Base-by-base conservation (phyloP, 148 eudicot genomes). In the Amaranthus hypochondriacus region DNA sequence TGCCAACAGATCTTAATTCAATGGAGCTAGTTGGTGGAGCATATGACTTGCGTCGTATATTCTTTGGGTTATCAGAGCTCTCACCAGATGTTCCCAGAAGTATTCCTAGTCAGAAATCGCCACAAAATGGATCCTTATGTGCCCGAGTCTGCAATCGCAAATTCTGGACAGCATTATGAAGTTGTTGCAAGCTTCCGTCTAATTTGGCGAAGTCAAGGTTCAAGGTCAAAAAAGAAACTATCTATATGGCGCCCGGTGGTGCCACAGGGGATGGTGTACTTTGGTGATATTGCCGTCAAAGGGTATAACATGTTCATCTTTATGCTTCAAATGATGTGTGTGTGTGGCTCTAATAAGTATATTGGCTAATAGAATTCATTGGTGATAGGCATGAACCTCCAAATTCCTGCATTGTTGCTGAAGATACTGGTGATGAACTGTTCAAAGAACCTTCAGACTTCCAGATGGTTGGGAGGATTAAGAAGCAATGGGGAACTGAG, bases 201-300 rank as follows among this genome's bases (percentile, higher is more conserved):
- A 78, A 87, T 95, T 39, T 95, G 99, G 99, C 90, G 97, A 92
- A 95, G 90, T 82, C 97, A 95, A 81, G 89, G 89, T 74, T 90
- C 91, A 68, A 82, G 75, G 72, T 86, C 94, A 42, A 85, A 90
- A 81, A 95, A 95, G 81, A 85, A 84, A 81, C 62, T 90, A 67
- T 95, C 99, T 49, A 84, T 95, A 72, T 95, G 99, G 99, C 91
- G 99, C 60, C 99, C 97, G n/a, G 78, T 87, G 68, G 86, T 89
- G 65, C 88, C 94, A 64, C 85, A 77, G 14, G 96, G 91, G 76
- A 92, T 95, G 99, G 86, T 90, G 18, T 95, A 86, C 83, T 92
- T 95, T 63, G 99, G 99, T 62, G 99, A 95, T 87, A 80, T 95
- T 81, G 96, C 97, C 56, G 92, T 90, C 15, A 80, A 82, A 77